These are phyloP conservation scores for Aspergillus panamensis DNA, from an alignment of 495 filamentous ascomycete species.

Conservation along the genomic window DNA sequence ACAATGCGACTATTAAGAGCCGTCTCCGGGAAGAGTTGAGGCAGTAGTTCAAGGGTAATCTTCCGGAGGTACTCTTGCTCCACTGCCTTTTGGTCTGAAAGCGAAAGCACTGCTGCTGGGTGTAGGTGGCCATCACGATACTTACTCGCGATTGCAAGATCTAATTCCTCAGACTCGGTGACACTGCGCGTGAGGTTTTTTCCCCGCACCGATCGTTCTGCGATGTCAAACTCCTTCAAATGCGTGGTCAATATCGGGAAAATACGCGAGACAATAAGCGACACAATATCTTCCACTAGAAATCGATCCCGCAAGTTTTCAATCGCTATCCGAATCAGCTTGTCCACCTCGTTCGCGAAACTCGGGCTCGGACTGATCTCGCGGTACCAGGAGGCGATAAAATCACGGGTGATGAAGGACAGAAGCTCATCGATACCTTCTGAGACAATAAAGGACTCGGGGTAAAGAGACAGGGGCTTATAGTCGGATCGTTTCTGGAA, in stretches of 20 bases:
- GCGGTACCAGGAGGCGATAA: slow-evolving; percentile 83
- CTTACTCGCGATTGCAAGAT: slow-evolving; percentile 89
- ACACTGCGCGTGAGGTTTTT: slow-evolving; percentile 81
- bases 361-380: slow-evolving; percentile 75
- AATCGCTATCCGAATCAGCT: slow-evolving; percentile 70
- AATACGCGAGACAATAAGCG: slow-evolving; percentile 72
- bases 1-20: slow-evolving; percentile 78
- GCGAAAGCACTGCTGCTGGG: slow-evolving; percentile 76
- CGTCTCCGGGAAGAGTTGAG: slow-evolving; percentile 66
- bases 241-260: slow-evolving; percentile 90
- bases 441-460: slow-evolving; percentile 74
- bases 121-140: slow-evolving; percentile 89
- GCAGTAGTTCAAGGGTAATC: slow-evolving; percentile 65
- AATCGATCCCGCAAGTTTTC: slow-evolving; percentile 65
- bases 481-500: slow-evolving; percentile 51
- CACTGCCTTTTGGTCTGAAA: slow-evolving; percentile 72
- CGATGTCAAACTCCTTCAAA: slow-evolving; percentile 84
- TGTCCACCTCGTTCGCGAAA: slow-evolving; percentile 84
- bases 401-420: slow-evolving; percentile 73
- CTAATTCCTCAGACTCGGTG: slow-evolving; percentile 93
- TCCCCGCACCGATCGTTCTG: slow-evolving; percentile 82
- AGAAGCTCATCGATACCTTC: slow-evolving; percentile 77
- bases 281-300: slow-evolving; percentile 70
- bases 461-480: slow-evolving; percentile 61
- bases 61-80: slow-evolving; percentile 86